Evolutionary conservation across 257 asterid genomes (phyloP).

Genomic region (Solanum arcanum): DNA sequence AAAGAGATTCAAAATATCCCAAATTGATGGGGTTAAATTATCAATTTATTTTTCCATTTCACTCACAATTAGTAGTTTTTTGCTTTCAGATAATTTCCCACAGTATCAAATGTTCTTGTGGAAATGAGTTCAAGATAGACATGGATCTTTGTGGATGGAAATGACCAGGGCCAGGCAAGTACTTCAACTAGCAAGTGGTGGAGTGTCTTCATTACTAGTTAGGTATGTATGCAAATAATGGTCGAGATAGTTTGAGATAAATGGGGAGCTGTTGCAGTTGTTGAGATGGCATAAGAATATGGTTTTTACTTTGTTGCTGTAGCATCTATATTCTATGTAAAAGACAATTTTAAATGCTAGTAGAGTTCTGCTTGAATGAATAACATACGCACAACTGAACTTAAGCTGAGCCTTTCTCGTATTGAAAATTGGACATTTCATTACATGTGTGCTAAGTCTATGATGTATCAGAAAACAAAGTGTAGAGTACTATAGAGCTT

Average conservation of each 20-base stretch:
- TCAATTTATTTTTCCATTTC: neutral
- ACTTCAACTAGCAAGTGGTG: neutral
- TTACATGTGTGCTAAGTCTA: neutral
- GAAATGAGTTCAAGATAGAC: conserved; percentile 45
- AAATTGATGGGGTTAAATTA: neutral
- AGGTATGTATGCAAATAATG: neutral
- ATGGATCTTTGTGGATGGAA: conserved; percentile 21
- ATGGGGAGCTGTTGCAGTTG: neutral
- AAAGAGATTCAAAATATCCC: neutral
- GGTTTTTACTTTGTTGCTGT: neutral
- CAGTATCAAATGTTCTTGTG: conserved; percentile 58
- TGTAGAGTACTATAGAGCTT: neutral
- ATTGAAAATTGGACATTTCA: neutral
- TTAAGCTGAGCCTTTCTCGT: neutral
- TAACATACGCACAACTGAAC: neutral
- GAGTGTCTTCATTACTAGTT: neutral
- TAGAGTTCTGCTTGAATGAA: neutral
- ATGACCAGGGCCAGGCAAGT: neutral
- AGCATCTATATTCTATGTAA: neutral
- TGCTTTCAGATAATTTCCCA: conserved; percentile 47
- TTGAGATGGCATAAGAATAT: neutral
- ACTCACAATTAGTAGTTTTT: neutral
- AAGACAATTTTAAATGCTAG: neutral
- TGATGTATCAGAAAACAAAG: neutral
- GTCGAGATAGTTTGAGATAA: neutral